Evolutionary conservation across 768 basidiomycete genomes (phyloP), one percentile per base, ranked within the genome.

Genomic region (Guyanaporus albipodus): DNA sequence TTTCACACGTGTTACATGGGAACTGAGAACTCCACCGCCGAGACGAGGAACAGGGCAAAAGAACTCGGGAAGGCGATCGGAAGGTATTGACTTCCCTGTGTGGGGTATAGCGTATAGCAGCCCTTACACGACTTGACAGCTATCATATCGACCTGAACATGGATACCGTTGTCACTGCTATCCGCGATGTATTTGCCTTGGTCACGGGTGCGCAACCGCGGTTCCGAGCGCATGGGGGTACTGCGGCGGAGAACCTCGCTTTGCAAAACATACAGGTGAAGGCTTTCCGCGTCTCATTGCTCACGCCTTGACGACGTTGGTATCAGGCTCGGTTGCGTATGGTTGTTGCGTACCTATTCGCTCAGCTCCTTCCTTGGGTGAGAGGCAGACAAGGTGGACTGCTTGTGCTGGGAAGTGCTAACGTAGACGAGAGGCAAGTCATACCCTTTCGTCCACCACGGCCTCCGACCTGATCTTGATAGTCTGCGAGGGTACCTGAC

Each of bases 1-100:
- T 95, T 99, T 73, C 94, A 98, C 66, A 95, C 94, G 0, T 96
- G 92, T 67, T 99, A 95, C 68, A 98, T 99, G 96, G 95, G 95
- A 6, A 99, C 96, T 0, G 90, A 93, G 66, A 94, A 98, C 64
- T 97, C 95, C 7, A 91, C 85, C 49, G 66, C 66, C 0, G 96
- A 96, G 57, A 98, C 96, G 7, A 73, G 91, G 10, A 70, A 75
- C 50, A 75, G 96, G 27, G 96, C 96, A 1, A 94, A 90, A 63
- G 82, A 87, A 35, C 78, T 99, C 4, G 81, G 89, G 6, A 76
- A 83, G 31, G 87, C 91, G 0, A 94, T 99, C 44, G 95, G 95
- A 60, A 87, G 89, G 94, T 91, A 53, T 42, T 71, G 48, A 8
- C 6, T 12, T 38, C 26, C 15, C 19, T 21, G 7, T 36, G 10